phyloP scores from a whole-genome alignment of 768 basidiomycete genomes.

The Kwoniella dejecticola region DNA sequence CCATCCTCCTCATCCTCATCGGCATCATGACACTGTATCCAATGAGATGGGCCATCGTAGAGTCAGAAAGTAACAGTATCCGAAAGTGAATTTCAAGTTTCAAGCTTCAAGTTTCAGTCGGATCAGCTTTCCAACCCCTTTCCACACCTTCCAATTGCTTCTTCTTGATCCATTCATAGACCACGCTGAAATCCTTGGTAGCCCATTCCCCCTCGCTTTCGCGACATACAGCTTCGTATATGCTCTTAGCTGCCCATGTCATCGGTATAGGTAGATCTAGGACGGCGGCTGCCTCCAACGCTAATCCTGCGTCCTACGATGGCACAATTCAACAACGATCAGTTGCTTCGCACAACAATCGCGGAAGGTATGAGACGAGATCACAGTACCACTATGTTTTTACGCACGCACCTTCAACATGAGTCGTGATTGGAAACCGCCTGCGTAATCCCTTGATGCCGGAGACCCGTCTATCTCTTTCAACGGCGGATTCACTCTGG shows the following conservation, averaged over 20 bases:
- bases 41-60: too few species aligned
- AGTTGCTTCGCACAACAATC: too few species aligned
- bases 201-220: slow-evolving; percentile 36
- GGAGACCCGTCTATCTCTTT: slow-evolving; percentile 31
- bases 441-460: slow-evolving; percentile 34
- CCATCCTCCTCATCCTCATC: too few species aligned
- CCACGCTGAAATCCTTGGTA: slow-evolving; percentile 48
- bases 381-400: background rate
- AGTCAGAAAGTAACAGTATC: too few species aligned
- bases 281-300: slow-evolving; percentile 40
- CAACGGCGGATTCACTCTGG: slow-evolving; percentile 41
- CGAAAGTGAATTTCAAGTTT: too few species aligned
- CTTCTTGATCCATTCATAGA: slow-evolving; percentile 45
- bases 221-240: slow-evolving; percentile 44
- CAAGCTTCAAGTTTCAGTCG: slow-evolving; percentile 12
- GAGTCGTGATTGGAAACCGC: slow-evolving; percentile 43
- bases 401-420: slow-evolving; percentile 44
- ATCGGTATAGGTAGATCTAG: slow-evolving; percentile 45
- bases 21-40: too few species aligned
- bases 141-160: slow-evolving; percentile 45
- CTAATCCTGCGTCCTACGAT: slow-evolving; percentile 49
- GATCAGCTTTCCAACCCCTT: slow-evolving; percentile 46
- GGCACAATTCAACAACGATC: too few species aligned
- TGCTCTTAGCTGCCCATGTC: slow-evolving; percentile 48
- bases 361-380: too few species aligned